Conservation (phyloP, 108 stramenopile genomes). For the Cyclotella atomus region DNA sequence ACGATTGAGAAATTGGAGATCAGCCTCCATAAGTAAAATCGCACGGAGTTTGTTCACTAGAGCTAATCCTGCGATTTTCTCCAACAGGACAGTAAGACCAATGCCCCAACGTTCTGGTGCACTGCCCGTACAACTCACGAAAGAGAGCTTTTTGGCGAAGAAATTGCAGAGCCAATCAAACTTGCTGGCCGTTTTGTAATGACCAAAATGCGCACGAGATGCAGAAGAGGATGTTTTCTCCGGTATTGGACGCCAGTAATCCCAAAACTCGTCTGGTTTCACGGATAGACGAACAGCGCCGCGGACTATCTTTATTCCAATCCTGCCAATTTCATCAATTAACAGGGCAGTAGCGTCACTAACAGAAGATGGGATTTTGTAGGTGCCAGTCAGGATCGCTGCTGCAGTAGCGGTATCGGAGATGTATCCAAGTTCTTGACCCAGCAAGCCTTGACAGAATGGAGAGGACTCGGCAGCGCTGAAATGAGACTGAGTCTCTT, state of each 20-base stretch:
- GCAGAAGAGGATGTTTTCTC: constrained; percentile 18
- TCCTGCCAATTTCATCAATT: neutral
- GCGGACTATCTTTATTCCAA: neutral
- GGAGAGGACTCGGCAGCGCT: neutral
- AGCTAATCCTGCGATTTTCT: constrained; percentile 19
- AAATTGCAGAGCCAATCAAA: neutral
- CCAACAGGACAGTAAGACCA: constrained; percentile 13
- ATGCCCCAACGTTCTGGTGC: constrained; percentile 6
- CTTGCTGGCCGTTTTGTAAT: neutral
- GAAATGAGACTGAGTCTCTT: neutral
- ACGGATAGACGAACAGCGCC: neutral
- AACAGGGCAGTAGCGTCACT: neutral
- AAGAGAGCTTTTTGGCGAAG: neutral
- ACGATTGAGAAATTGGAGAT: constrained; percentile 3
- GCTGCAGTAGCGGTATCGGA: constrained; percentile 1
- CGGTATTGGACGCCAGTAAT: constrained; percentile 11
- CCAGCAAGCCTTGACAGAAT: neutral
- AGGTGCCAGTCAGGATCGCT: neutral
- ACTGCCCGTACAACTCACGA: neutral
- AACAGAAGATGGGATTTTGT: neutral
- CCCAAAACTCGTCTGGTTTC: neutral
- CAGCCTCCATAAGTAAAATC: constrained; percentile 18
- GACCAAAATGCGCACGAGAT: neutral
- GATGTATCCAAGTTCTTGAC: constrained; percentile 12
- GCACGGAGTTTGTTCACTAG: constrained; percentile 9